A percentile compares a stretch with the other conserved stretches of the same genome.
Conservation (phyloP, 2,329 filamentous ascomycete species). For the Hypoxylon sp. region DNA sequence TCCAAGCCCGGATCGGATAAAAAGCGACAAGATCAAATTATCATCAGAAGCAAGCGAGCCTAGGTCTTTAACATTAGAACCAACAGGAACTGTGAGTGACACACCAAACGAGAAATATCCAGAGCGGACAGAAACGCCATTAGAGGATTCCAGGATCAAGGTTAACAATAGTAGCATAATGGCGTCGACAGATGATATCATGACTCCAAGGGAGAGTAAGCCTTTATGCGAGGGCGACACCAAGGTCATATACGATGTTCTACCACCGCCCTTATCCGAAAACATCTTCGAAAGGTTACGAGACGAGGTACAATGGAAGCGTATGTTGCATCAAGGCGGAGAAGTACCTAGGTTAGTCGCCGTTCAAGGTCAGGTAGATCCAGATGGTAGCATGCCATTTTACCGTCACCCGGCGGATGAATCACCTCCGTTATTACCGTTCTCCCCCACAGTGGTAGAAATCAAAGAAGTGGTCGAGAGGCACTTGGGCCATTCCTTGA, state of each 20-base stretch:
- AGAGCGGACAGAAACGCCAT: slow-evolving; percentile 46
- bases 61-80: slow-evolving; percentile 24
- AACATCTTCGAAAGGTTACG: slow-evolving; percentile 79
- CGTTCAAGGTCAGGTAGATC: slow-evolving; percentile 81
- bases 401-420: slow-evolving; percentile 96
- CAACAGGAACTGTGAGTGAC: slow-evolving; percentile 32
- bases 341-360: slow-evolving; percentile 93
- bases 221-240: slow-evolving; percentile 86
- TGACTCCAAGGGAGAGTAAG: slow-evolving; percentile 57
- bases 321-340: slow-evolving; percentile 92
- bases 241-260: slow-evolving; percentile 77
- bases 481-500: slow-evolving; percentile 82
- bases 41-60: slow-evolving; percentile 36
- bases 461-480: slow-evolving; percentile 80
- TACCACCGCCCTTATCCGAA: slow-evolving; percentile 70
- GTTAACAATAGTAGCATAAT: slow-evolving; percentile 36
- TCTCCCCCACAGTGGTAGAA: slow-evolving; percentile 78
- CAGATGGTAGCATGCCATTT: slow-evolving; percentile 84
- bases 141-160: slow-evolving; percentile 18
- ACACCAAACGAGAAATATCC: slow-evolving; percentile 12
- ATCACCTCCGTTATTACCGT: slow-evolving; percentile 81
- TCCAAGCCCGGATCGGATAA: slow-evolving; percentile 40
- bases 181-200: slow-evolving; percentile 17
- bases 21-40: slow-evolving; percentile 36
- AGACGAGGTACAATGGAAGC: slow-evolving; percentile 86